These are phyloP conservation scores for Scheffersomyces amazonensis DNA, from an alignment of 805 yeast genomes.

Conservation along the genomic window DNA sequence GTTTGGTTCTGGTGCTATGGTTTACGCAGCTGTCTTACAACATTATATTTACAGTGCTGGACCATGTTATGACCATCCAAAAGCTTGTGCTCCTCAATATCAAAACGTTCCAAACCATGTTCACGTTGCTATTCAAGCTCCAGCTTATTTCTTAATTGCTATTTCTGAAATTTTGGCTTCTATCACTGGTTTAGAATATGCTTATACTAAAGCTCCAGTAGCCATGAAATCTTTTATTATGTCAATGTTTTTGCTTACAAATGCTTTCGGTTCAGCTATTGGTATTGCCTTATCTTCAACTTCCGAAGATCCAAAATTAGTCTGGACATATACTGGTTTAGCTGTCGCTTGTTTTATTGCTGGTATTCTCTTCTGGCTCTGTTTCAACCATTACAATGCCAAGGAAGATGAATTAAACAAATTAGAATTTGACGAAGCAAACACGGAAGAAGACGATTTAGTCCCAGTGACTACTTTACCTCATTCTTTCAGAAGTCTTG, in stretches of 20 bases:
- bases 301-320: constrained; percentile 64
- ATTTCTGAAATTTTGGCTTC: constrained; percentile 77
- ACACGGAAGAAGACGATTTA: constrained; percentile 9
- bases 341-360: constrained; percentile 56
- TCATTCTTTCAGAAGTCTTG: constrained; percentile 10
- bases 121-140: constrained; percentile 70
- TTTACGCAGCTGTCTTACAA: constrained; percentile 75
- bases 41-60: constrained; percentile 65
- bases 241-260: constrained; percentile 65
- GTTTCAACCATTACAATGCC: constrained; percentile 52
- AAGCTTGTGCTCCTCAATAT: constrained; percentile 45
- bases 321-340: constrained; percentile 67
- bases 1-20: constrained; percentile 63
- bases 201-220: constrained; percentile 78
- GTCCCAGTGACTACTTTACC: constrained; percentile 16
- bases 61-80: constrained; percentile 69
- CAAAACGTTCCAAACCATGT: constrained; percentile 48
- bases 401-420: constrained; percentile 57
- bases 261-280: constrained; percentile 74
- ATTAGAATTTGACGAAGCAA: constrained; percentile 36
- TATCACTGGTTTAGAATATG: constrained; percentile 79
- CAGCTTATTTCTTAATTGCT: constrained; percentile 71
- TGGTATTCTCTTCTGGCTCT: constrained; percentile 61
- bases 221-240: constrained; percentile 64
- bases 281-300: constrained; percentile 72